These are phyloP conservation scores for Vitis riparia DNA, from an alignment of 164 flowering plant genomes.

Conservation along the genomic window DNA sequence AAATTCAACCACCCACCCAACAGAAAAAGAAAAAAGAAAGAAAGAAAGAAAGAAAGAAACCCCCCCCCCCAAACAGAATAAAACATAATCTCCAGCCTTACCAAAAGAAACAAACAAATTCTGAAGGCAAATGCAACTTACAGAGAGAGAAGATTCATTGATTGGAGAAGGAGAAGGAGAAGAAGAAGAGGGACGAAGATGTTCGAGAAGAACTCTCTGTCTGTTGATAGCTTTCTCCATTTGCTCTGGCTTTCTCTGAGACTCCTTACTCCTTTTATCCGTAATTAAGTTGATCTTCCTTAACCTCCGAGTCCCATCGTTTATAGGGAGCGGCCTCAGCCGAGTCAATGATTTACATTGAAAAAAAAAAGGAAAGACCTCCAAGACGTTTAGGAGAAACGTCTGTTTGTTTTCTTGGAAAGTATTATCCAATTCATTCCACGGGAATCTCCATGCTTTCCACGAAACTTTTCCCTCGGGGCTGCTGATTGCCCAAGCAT, in stretches of 20 bases:
- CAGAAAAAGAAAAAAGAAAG: not conserved
- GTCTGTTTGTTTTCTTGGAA: no score
- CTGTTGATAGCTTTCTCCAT: constrained; percentile 92
- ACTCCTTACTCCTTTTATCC: not conserved
- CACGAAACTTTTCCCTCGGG: no score
- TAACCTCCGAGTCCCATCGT: no score
- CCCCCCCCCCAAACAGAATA: not conserved
- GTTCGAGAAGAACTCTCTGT: constrained; percentile 73
- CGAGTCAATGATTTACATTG: no score
- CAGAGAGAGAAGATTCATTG: constrained; percentile 49
- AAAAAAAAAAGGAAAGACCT: not conserved
- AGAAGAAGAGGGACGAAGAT: constrained; percentile 58
- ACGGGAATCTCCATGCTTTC: no score
- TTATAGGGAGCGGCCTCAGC: no score
- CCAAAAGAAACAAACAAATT: no score
- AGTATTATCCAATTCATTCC: no score
- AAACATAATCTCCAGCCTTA: not conserved
- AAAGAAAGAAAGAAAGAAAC: not conserved
- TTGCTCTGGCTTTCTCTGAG: constrained; percentile 14
- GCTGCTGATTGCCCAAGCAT: no score
- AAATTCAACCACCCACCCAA: no score
- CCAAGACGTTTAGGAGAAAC: not conserved
- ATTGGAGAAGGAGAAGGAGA: constrained; percentile 27
- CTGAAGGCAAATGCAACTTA: constrained; percentile 25
- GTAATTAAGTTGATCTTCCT: no score